Evolutionary conservation across 805 yeast species (phyloP), one percentile per base, ranked within the genome.

Genomic region (Wickerhamomyces strasburgensis): DNA sequence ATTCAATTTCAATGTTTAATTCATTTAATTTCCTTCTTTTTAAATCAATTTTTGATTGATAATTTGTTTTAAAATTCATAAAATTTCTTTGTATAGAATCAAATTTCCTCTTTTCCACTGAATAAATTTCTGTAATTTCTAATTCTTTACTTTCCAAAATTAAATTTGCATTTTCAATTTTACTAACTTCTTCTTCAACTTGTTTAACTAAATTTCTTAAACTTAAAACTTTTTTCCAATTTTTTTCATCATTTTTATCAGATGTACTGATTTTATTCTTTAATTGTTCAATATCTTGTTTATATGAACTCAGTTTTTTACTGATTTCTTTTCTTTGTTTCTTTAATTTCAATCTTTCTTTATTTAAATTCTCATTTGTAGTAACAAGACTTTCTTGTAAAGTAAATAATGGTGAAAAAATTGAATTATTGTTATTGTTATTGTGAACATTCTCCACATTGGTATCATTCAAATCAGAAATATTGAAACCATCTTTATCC

Each of bases 301-400:
- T 69, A 37, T 77, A 56, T 0, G 74, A 53, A 10, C 66, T 57
- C 10, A 78, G 57, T 37, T 70, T 69, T 47, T 79, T 80, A 35
- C 73, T 63, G 49, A 77, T 68, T 40, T 80, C 87, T 33, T 72
- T 72, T 45, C 75, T 72, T 33, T 70, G 55, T 37, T 75, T 75
- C 54, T 78, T 80, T 47, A 79, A 49, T 38, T 72, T 73, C n/a
- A 62, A 50, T 48, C 73, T 72, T 46, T 78, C 85, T 33, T 77
- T 74, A 6, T 70, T 67, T 29, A 80, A 62, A 27, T 75, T 74
- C 17, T 74, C 73, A 44, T 76, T 75, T 0, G 86, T 78, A 0
- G 86, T 78, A 24, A 76, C 67, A 25, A 80, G 72, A 15, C 84
- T 76, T 47, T 77, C 80, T 46, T 80, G 75, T 27, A 81, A 60